A percentile compares a stretch with the other conserved stretches of the same genome.
Evolutionary conservation across 768 basidiomycete species (phyloP).

Genomic region (Sistotremastrum suecicum): DNA sequence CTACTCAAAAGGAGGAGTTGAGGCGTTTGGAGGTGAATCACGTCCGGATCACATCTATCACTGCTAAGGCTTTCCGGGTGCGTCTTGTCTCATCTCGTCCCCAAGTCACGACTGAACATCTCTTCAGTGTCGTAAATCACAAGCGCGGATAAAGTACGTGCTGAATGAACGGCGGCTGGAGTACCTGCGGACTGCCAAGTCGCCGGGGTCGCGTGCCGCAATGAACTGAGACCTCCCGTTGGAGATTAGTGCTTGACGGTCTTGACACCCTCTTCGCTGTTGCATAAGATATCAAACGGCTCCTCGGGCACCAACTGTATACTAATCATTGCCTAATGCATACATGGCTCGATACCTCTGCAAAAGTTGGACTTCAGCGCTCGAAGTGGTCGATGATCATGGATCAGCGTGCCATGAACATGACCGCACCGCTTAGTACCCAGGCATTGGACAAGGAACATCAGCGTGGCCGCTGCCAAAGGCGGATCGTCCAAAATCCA

Average conservation of each 20-base stretch:
- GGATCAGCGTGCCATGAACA: no score
- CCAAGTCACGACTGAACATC: constrained; percentile 4
- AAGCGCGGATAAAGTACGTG: constrained; percentile 92
- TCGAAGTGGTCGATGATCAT: no score
- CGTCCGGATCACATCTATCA: background rate
- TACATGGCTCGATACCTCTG: background rate
- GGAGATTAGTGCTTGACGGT: background rate
- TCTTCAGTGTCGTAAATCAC: constrained; percentile 73
- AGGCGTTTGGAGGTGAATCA: constrained; percentile 36
- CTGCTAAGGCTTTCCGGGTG: constrained; percentile 6
- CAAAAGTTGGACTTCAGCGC: background rate
- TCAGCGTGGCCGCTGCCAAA: no score
- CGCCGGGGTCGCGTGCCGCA: background rate
- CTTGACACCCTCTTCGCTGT: background rate
- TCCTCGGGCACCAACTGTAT: constrained; percentile 1
- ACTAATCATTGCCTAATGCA: background rate
- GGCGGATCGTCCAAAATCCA: no score
- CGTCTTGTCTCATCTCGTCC: background rate
- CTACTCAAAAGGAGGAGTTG: constrained; percentile 73
- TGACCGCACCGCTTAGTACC: no score
- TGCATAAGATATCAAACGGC: background rate
- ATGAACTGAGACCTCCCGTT: no score
- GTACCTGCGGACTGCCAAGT: constrained; percentile 46
- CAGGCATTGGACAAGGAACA: no score
- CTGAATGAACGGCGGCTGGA: constrained; percentile 83